Conservation (phyloP, 2,329 filamentous ascomycete genomes). For the Tympanopsis confertula region DNA sequence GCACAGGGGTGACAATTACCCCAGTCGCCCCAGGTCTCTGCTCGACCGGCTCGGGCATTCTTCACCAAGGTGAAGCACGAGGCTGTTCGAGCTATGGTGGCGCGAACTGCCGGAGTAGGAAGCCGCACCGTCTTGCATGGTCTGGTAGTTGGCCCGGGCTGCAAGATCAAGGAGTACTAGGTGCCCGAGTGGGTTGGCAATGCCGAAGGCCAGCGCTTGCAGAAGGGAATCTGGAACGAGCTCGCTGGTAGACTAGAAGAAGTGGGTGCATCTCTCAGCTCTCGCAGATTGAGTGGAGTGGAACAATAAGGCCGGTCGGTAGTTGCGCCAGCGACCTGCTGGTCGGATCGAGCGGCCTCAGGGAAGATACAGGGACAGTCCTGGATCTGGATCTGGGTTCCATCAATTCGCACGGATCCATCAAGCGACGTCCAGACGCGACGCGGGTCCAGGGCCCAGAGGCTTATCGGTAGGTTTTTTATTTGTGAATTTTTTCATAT, state of each 20-base stretch:
- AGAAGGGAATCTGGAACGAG: neutral
- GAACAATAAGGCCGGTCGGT: too few relatives aligned
- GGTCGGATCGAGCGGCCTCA: too few relatives aligned
- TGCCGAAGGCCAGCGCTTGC: neutral
- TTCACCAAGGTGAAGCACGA: constrained; percentile 9
- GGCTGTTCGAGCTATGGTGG: constrained; percentile 11
- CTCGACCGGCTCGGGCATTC: constrained; percentile 3
- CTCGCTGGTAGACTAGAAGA: neutral
- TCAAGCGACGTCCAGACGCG: too few relatives aligned
- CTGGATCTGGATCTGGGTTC: too few relatives aligned
- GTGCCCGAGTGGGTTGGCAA: constrained; percentile 7
- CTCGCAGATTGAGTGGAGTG: too few relatives aligned
- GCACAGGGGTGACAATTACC: constrained; percentile 4
- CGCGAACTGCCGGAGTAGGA: constrained; percentile 7
- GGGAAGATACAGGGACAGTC: too few relatives aligned
- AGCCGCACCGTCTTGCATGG: constrained; percentile 5
- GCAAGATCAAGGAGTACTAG: constrained; percentile 8
- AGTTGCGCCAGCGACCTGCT: too few relatives aligned
- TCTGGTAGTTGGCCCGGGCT: constrained; percentile 5
- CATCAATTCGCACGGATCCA: too few relatives aligned
- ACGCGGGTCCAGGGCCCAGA: too few relatives aligned
- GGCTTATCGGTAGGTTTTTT: too few relatives aligned
- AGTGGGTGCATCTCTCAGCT: neutral
- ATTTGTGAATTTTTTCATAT: too few relatives aligned
- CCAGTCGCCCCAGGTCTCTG: constrained; percentile 6